Conservation (phyloP, 805 yeast species). For the Deakozyma indianensis region DNA sequence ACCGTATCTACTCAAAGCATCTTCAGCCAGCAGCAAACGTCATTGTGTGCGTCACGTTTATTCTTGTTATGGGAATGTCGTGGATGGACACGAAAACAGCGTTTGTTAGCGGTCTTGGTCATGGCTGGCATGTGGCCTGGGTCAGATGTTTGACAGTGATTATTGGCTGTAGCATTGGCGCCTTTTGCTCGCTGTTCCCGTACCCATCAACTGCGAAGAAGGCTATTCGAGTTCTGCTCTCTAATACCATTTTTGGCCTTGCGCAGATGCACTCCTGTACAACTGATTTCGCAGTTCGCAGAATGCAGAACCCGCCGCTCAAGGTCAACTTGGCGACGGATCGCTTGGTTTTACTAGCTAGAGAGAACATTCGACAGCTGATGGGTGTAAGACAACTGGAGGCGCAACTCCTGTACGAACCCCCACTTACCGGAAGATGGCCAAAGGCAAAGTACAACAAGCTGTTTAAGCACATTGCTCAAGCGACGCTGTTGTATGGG, state of each 20-base stretch:
- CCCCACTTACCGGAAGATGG: slow-evolving; percentile 15
- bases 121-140: slow-evolving; percentile 17
- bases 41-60: slow-evolving; percentile 10
- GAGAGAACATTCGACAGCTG: slow-evolving; percentile 5
- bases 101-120: slow-evolving; percentile 3
- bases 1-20: slow-evolving; percentile 12
- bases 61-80: slow-evolving; percentile 12
- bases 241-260: slow-evolving; percentile 7
- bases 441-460: slow-evolving; percentile 13
- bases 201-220: slow-evolving; percentile 13
- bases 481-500: slow-evolving; percentile 9
- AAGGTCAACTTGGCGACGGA: slow-evolving; percentile 7
- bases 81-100: slow-evolving; percentile 11
- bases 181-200: slow-evolving; percentile 13
- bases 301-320: slow-evolving; percentile 7
- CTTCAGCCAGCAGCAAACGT: slow-evolving; percentile 12
- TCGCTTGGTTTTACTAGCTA: slow-evolving; percentile 4
- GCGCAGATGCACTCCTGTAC: slow-evolving; percentile 13
- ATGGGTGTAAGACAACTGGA: neutral
- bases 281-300: slow-evolving; percentile 11
- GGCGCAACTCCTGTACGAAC: slow-evolving; percentile 11
- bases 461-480: slow-evolving; percentile 7
- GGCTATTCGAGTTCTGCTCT: slow-evolving; percentile 10
- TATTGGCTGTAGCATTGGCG: slow-evolving; percentile 12
- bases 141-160: slow-evolving; percentile 12